Evolutionary conservation across 1,284 basidiomycete genomes (phyloP), one percentile per base, ranked within the genome.

Genomic region (Ustilago bromivora): DNA sequence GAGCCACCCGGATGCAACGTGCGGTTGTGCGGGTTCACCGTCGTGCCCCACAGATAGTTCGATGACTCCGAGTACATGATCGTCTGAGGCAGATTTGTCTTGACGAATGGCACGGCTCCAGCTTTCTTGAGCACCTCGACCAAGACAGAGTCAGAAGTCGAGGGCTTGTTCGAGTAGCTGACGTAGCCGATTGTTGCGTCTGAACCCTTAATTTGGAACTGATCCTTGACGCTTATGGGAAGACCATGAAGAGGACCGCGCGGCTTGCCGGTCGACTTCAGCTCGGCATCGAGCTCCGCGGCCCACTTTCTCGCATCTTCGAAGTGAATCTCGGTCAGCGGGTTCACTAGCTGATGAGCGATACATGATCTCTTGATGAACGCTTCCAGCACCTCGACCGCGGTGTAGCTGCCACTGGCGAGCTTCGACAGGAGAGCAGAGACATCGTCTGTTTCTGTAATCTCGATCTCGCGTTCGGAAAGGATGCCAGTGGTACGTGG

Each of bases 341-440:
- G 74, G 36, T 80, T 80, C 36, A 93, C 93, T 13, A 93, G 86
- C 83, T 94, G 94, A 68, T 94, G 93, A 0, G 94, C 93, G 57
- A 94, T 87, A 56, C 92, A 89, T 0, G 93, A 92, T 23, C 93
- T 89, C 87, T 94, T 94, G 84, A 90, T 91, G 85, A 92, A 94
- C 0, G 93, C 92, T 4, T 89, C 91, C 0, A 91, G 91, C 38
- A 93, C 92, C 60, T 91, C 89, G 1, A 91, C 88, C 10, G 91
- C 89, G 2, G 90, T 89, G 90, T 90, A 92, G 34, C 87, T 80
- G 8, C 88, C 88, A 2, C 76, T 84, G 15, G 88, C 88, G 6
- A 93, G 84, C 58, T 89, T 89, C 88, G 56, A 84, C 65, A 74
- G 90, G 1, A 93, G 86, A 1, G 61, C 80, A 13, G 87, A 87